These are phyloP conservation scores for Boletus coccyginus DNA, from an alignment of 768 basidiomycete species.

Conservation along the genomic window DNA sequence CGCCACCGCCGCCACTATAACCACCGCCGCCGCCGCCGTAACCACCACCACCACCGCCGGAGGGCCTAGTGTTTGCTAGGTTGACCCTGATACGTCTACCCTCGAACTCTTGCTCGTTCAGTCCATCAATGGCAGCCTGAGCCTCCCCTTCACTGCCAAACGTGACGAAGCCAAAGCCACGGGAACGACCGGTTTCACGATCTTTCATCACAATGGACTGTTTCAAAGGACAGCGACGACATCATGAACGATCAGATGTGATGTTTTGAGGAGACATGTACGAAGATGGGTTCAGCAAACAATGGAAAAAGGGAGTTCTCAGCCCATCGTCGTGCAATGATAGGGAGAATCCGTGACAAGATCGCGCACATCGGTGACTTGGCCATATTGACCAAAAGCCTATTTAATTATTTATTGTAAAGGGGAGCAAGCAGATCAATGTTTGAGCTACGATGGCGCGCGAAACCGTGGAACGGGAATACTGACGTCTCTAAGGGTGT, in stretches of 20 bases:
- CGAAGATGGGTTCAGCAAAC: conserved; percentile 25
- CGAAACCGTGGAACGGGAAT: neutral
- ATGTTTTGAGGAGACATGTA: conserved; percentile 16
- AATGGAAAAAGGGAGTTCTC: conserved; percentile 24
- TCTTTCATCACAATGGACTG: conserved; percentile 42
- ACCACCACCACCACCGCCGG: conserved; percentile 16
- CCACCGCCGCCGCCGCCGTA: conserved; percentile 9
- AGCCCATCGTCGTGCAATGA: conserved; percentile 32
- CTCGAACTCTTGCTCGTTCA: conserved; percentile 55
- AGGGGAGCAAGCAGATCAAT: neutral
- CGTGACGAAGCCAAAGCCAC: conserved; percentile 58
- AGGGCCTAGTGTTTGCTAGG: conserved; percentile 31
- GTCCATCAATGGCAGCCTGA: conserved; percentile 40
- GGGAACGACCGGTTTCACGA: conserved; percentile 55
- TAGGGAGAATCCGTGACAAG: conserved; percentile 27
- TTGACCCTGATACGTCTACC: conserved; percentile 55
- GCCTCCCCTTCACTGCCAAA: conserved; percentile 35
- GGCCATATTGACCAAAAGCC: conserved; percentile 45
- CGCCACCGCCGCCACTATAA: neutral
- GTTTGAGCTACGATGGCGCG: conserved; percentile 3
- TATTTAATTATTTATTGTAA: conserved; percentile 14
- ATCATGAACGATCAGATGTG: conserved; percentile 2
- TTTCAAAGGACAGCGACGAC: conserved; percentile 6
- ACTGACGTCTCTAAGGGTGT: conserved; percentile 24
- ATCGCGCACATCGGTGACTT: conserved; percentile 50